These are phyloP conservation scores for Podospora comata DNA, from an alignment of 495 filamentous ascomycete genomes.

Conservation along the genomic window DNA sequence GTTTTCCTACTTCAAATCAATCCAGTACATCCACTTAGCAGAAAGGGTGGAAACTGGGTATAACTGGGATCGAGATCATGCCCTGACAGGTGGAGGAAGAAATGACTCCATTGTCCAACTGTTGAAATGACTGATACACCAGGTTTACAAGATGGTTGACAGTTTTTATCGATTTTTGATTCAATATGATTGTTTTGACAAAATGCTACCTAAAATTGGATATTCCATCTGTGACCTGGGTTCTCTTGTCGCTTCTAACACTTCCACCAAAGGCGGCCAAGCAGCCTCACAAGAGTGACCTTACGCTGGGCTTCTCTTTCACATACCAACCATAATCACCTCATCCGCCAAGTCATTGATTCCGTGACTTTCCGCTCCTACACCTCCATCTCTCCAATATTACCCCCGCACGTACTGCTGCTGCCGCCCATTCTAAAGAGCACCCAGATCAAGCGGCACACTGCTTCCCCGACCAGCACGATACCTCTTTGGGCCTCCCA, in stretches of 20 bases:
- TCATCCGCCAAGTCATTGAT: background rate
- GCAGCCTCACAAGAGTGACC: background rate
- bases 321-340: background rate
- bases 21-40: too few relatives aligned
- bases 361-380: background rate
- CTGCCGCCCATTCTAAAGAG: constrained; percentile 25
- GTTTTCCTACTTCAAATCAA: too few relatives aligned
- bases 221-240: background rate
- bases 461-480: constrained; percentile 88
- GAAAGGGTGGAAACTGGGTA: too few relatives aligned
- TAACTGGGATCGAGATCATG: too few relatives aligned
- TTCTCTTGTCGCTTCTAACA: background rate
- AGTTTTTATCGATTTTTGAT: background rate
- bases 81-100: too few relatives aligned
- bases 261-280: background rate
- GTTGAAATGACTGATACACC: too few relatives aligned
- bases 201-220: background rate
- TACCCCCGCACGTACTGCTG: background rate
- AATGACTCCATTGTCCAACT: too few relatives aligned
- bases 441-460: constrained; percentile 81
- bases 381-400: background rate
- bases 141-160: too few relatives aligned
- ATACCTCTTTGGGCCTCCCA: constrained; percentile 69
- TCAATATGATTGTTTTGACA: background rate
- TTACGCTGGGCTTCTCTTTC: background rate